Base-by-base conservation (phyloP, 2,329 filamentous ascomycete species). In the Neofusicoccum umdonicola region DNA sequence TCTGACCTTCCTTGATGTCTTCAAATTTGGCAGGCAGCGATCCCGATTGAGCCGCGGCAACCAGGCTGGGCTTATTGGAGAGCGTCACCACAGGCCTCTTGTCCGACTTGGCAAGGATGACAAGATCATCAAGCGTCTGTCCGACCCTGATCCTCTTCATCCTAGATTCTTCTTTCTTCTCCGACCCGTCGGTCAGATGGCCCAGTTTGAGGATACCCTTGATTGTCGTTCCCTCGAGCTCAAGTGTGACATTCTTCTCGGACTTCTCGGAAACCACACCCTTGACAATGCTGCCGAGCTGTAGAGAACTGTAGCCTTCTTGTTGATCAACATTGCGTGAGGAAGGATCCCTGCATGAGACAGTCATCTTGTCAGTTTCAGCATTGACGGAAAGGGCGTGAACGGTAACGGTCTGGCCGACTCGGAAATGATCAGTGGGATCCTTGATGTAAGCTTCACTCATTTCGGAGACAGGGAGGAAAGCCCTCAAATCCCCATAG, bases 391-490 rank as follows among this genome's bases (percentile, higher is more conserved):
- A 90, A 39, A 97, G 78, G n/a, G 96, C 88, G 72, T 94, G 91
- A 19, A 97, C 91, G 71, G 88, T 96, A 69, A 99, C 90, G 1
- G 96, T 94, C 76, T 99, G 95, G 0, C 95, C 96, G 48, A 88
- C 80, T 41, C 90, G 88, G 81, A 99, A 99, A 78, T 98, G 93
- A 72, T 96, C 88, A 51, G 86, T 87, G 4, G 95, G 93, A 72
- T 97, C 91, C 69, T 90, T 87, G 72, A 99, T 97, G 73, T 90
- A 97, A 11, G 93, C 93, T 76, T 99, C 95, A 75, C 95, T 98
- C 95, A 99, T 99, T 78, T 99, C 94, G 1, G 91, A 91, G 0
- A 96, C 89, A 2, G 95, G 95, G 63, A 99, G 83, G 80, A 96
- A 99, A 8, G 90, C 96, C 68, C 88, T 87, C 19, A 99, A 83